A percentile compares a stretch with the other conserved stretches of the same genome.
phyloP scores from a whole-genome alignment of 2,329 filamentous ascomycete species.

The Phaeoacremonium minimum region DNA sequence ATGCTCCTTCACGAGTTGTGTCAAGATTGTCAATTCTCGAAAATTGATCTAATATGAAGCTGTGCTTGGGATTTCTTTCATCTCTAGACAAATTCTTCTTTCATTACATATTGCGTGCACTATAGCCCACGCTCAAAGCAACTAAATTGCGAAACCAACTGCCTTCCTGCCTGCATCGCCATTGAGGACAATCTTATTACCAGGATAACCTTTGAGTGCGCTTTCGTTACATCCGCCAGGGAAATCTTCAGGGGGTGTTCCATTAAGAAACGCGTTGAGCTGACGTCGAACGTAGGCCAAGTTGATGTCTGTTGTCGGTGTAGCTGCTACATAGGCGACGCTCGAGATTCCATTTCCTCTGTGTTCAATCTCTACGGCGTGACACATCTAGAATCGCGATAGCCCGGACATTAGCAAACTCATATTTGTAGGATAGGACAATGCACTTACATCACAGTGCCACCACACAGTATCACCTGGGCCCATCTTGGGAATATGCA shows the following conservation, averaged over 20 bases:
- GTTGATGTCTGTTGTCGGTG: slow-evolving; percentile 8
- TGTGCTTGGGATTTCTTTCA: too few relatives aligned
- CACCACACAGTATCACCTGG: slow-evolving; percentile 27
- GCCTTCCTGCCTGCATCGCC: neutral
- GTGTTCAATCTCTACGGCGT: slow-evolving; percentile 11
- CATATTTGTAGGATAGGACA: neutral
- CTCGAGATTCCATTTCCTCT: slow-evolving; percentile 1
- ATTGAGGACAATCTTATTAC: neutral
- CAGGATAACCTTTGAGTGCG: neutral
- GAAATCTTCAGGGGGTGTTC: neutral
- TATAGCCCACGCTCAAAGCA: too few relatives aligned
- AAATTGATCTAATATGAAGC: too few relatives aligned
- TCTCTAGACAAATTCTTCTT: too few relatives aligned
- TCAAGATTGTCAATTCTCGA: too few relatives aligned
- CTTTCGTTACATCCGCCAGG: neutral
- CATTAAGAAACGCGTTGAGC: neutral
- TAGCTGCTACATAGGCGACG: slow-evolving; percentile 7
- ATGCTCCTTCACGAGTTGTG: too few relatives aligned
- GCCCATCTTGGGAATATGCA: slow-evolving; percentile 29
- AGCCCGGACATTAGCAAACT: neutral
- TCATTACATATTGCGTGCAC: too few relatives aligned
- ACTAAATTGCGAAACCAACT: neutral
- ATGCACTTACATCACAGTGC: slow-evolving; percentile 9
- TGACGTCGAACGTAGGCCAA: slow-evolving; percentile 5
- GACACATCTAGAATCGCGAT: slow-evolving; percentile 9